Evolutionary conservation across 306 rosid genomes (phyloP), one percentile per base, ranked within the genome.

Genomic region (Citrullus amarus): DNA sequence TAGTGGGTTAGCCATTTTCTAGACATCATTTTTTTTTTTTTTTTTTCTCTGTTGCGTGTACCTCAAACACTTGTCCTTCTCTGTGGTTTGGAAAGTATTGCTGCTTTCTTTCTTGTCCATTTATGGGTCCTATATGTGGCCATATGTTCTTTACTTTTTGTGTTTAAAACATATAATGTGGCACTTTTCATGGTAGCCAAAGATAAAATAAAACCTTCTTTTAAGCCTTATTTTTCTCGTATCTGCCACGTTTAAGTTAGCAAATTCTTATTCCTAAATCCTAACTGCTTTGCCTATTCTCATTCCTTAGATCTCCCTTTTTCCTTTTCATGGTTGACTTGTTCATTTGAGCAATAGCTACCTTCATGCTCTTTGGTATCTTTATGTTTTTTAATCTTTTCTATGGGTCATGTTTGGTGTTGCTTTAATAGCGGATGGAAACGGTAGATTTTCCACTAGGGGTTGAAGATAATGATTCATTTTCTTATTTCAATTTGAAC

Each of bases 381-480:
- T 14, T 10, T 4, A 8, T 36, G 3, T 8, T 66, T 44, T 70
- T 70, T n/a, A 69, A 43, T 69, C 16, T 22, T n/a, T 22, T 11
- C 44, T 18, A 51, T 43, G n/a, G 20, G 75, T 69, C 75, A 69
- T 20, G 75, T 69, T 43, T 69, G 75, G 55, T 20, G 1, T 69
- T 11, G 54, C 1, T 68, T n/a, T 28, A 5, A 7, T 22, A 20
- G 32, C 6, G 0, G 71, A 65, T 65, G 71, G 48, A 2, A 15
- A 34, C 6, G 0, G 4, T 62, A 62, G 39, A 32, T 62, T 12
- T 30, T 32, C 9, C 81, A 63, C 78, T 79, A 76, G 62, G 67
- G 67, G 72, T 78, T 86, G 82, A 87, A 46, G 86, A 81, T 13
- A 14, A 2, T 30, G n/a, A 13, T 62, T 62, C 3, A 0, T 15